Conservation (phyloP, 2,329 filamentous ascomycete species). For the Pseudovirgaria hyperparasitica region DNA sequence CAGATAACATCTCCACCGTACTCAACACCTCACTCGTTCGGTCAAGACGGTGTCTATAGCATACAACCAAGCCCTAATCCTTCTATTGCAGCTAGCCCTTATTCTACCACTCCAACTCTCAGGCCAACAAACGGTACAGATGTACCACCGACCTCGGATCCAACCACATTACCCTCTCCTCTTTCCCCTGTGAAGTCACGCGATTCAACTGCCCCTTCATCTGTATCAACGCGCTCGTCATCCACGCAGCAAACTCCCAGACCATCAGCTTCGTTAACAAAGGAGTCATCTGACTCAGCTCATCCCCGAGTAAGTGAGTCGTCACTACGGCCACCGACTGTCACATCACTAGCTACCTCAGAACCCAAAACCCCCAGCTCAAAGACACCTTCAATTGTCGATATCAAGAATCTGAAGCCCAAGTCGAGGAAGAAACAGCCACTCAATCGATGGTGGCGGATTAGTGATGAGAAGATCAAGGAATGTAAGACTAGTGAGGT, state of each 20-base stretch:
- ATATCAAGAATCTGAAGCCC: slow-evolving; percentile 31
- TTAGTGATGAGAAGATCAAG: slow-evolving; percentile 93
- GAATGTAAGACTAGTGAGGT: slow-evolving; percentile 90
- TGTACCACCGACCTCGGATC: slow-evolving; percentile 14
- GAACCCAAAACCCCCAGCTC: slow-evolving; percentile 13
- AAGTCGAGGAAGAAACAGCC: slow-evolving; percentile 43
- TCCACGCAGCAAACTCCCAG: slow-evolving; percentile 1
- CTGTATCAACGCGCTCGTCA: no score
- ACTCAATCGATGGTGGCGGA: slow-evolving; percentile 96
- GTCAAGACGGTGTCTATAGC: slow-evolving; percentile 61
- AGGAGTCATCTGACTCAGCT: slow-evolving; percentile 1
- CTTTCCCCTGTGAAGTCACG: slow-evolving; percentile 16
- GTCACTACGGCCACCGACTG: slow-evolving; percentile 13
- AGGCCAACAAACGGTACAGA: slow-evolving; percentile 10
- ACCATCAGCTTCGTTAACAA: slow-evolving; percentile 2
- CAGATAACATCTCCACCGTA: slow-evolving; percentile 71
- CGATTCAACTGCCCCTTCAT: slow-evolving; percentile 18
- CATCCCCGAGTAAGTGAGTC: no score
- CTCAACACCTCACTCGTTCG: slow-evolving; percentile 70
- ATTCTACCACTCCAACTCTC: slow-evolving; percentile 23
- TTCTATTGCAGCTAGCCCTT: slow-evolving; percentile 36
- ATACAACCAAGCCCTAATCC: slow-evolving; percentile 36
- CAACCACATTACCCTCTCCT: slow-evolving; percentile 20
- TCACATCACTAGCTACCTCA: slow-evolving; percentile 12
- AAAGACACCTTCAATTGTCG: slow-evolving; percentile 32